Evolutionary conservation across 1,284 basidiomycete genomes (phyloP).

Genomic region (Pseudozyma thailandica): DNA sequence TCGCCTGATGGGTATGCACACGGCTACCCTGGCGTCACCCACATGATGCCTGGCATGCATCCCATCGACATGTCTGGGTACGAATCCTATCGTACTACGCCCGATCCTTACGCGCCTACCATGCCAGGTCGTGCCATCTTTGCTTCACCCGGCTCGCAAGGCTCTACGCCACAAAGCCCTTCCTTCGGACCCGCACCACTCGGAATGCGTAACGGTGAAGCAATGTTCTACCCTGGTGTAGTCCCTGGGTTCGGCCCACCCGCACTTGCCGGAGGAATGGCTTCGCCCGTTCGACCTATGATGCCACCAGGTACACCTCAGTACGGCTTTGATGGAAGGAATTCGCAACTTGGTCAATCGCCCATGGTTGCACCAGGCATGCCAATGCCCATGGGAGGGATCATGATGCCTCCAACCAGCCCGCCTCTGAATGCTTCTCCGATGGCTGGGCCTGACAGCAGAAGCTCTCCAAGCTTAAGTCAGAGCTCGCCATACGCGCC

Average conservation of each 20-base stretch:
- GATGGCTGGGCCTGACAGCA: slow-evolving; percentile 15
- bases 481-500: slow-evolving; percentile 29
- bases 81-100: slow-evolving; percentile 55
- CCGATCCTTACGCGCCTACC: slow-evolving; percentile 53
- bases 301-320: slow-evolving; percentile 32
- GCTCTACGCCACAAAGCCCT: slow-evolving; percentile 46
- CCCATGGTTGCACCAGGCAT: slow-evolving; percentile 46
- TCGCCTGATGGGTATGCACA: slow-evolving; percentile 42
- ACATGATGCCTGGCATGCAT: slow-evolving; percentile 36
- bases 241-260: slow-evolving; percentile 28
- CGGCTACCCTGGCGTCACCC: slow-evolving; percentile 22
- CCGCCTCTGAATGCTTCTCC: slow-evolving; percentile 22
- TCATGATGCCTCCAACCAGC: slow-evolving; percentile 38
- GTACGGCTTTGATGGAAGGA: slow-evolving; percentile 25
- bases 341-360: slow-evolving; percentile 32
- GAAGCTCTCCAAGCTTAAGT: slow-evolving; percentile 26
- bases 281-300: slow-evolving; percentile 17
- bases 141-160: slow-evolving; percentile 44
- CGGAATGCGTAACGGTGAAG: slow-evolving; percentile 37
- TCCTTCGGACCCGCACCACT: slow-evolving; percentile 39
- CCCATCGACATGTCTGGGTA: slow-evolving; percentile 53
- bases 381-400: slow-evolving; percentile 22
- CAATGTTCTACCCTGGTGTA: slow-evolving; percentile 39
- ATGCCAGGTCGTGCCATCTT: slow-evolving; percentile 49
- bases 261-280: slow-evolving; percentile 26